Conservation (phyloP, 306 rosid species). For the Prunus dulcis region DNA sequence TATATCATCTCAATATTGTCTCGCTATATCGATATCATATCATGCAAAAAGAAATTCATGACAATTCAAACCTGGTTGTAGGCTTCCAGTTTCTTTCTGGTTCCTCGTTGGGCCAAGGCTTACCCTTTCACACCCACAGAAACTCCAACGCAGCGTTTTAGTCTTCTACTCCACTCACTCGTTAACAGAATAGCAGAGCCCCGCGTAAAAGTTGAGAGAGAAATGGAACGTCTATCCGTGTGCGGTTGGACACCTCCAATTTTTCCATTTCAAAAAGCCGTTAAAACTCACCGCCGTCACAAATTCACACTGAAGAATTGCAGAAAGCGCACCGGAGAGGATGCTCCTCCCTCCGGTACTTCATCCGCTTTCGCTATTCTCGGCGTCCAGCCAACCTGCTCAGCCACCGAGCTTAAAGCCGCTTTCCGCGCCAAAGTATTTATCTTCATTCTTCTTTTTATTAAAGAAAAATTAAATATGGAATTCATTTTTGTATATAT, state of each 20-base stretch:
- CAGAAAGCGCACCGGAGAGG: conserved; percentile 29
- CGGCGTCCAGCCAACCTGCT: conserved; percentile 62
- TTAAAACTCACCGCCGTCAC: conserved; percentile 1
- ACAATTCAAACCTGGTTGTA: too few relatives aligned
- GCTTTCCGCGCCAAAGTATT: conserved; percentile 83
- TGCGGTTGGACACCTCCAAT: conserved; percentile 21
- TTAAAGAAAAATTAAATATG: background rate
- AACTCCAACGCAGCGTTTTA: background rate
- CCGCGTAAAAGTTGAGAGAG: background rate
- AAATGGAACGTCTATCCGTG: conserved; percentile 36
- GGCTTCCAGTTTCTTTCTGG: too few relatives aligned
- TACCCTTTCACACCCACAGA: background rate
- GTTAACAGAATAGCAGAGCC: background rate
- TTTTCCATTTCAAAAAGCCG: conserved; percentile 36
- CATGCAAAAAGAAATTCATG: too few relatives aligned
- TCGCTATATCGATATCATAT: too few relatives aligned
- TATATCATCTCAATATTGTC: too few relatives aligned
- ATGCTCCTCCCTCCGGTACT: conserved; percentile 39
- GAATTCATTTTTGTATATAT: background rate
- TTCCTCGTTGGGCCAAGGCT: too few relatives aligned
- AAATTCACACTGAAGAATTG: conserved; percentile 25
- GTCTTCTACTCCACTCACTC: background rate
- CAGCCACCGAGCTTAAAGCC: conserved; percentile 60
- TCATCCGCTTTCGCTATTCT: conserved; percentile 60
- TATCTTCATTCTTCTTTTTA: background rate